Percentiles rank a stretch among this genome's conserved stretches.
phyloP scores from a whole-genome alignment of 345 rosid genomes.

The Arabidopsis arenosa region DNA sequence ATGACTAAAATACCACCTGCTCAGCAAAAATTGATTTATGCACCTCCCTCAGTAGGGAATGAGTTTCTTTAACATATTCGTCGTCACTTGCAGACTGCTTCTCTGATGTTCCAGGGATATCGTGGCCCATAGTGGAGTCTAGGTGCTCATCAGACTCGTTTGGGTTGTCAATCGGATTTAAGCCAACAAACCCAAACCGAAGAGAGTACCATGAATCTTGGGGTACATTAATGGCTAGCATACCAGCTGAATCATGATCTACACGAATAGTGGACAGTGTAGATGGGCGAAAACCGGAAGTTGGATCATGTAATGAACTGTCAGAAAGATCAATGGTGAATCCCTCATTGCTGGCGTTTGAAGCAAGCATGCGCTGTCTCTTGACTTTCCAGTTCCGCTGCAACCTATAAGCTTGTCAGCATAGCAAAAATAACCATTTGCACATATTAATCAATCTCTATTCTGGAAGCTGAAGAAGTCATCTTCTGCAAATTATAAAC shows the following conservation, averaged over 20 bases:
- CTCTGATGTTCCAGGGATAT: conserved; percentile 44
- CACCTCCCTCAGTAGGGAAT: conserved; percentile 68
- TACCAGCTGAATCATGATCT: conserved; percentile 89
- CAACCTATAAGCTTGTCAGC: conserved; percentile 63
- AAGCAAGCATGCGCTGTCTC: conserved; percentile 76
- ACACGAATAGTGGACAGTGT: conserved; percentile 71
- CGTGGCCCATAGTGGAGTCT: conserved; percentile 38
- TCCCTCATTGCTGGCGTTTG: conserved; percentile 73
- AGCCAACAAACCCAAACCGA: conserved; percentile 79
- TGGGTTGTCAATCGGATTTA: conserved; percentile 41
- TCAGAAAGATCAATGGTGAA: conserved; percentile 90
- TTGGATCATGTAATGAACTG: conserved; percentile 59
- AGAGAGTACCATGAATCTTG: conserved; percentile 71
- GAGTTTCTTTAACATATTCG: conserved; percentile 66
- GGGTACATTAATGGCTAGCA: conserved; percentile 87
- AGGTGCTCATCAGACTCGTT: conserved; percentile 47
- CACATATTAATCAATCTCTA: conserved; percentile 5
- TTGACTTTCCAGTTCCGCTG: conserved; percentile 99
- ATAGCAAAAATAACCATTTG: conserved; percentile 2
- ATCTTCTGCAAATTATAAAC: conserved; percentile 11
- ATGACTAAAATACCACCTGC: conserved; percentile 57
- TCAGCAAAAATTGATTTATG: conserved; percentile 87
- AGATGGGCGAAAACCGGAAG: conserved; percentile 57
- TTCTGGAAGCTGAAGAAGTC: conserved; percentile 25
- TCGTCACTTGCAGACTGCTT: conserved; percentile 60